These are phyloP conservation scores for Acacia crassicarpa DNA, from an alignment of 306 rosid species.

Conservation along the genomic window DNA sequence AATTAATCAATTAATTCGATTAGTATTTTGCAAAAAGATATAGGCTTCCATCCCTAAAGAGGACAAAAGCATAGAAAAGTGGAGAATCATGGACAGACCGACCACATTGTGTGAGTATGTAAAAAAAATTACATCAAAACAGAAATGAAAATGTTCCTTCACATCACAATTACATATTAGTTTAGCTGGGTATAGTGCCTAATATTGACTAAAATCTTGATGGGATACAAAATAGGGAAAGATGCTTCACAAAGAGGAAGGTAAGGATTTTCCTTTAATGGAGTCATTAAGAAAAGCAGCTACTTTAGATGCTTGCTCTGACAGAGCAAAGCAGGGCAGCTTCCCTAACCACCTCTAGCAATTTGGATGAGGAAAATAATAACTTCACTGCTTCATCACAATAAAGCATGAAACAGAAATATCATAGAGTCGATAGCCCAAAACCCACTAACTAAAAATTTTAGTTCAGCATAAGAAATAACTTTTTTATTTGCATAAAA, in stretches of 20 bases:
- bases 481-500: conserved; percentile 2
- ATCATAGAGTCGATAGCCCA: not conserved
- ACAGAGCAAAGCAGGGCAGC: conserved; percentile 13
- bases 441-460: not conserved
- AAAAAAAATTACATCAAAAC: conserved; percentile 28
- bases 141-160: conserved; percentile 36
- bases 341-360: conserved; percentile 21
- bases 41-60: conserved; percentile 34
- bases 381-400: not conserved
- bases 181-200: not conserved
- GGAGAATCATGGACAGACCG: conserved; percentile 1
- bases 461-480: not conserved
- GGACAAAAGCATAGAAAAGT: conserved; percentile 6
- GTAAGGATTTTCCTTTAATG: not conserved
- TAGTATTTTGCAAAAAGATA: conserved; percentile 28
- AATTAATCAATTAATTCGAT: conserved; percentile 25
- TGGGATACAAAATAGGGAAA: not conserved
- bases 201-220: not conserved
- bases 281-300: not conserved
- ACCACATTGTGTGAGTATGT: conserved; percentile 20
- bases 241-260: not conserved
- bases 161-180: conserved; percentile 4
- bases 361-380: not conserved
- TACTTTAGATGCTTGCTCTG: conserved; percentile 8
- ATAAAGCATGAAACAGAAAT: not conserved